These are phyloP conservation scores for Saturnispora zaruensis DNA, from an alignment of 805 yeast genomes.

Conservation along the genomic window DNA sequence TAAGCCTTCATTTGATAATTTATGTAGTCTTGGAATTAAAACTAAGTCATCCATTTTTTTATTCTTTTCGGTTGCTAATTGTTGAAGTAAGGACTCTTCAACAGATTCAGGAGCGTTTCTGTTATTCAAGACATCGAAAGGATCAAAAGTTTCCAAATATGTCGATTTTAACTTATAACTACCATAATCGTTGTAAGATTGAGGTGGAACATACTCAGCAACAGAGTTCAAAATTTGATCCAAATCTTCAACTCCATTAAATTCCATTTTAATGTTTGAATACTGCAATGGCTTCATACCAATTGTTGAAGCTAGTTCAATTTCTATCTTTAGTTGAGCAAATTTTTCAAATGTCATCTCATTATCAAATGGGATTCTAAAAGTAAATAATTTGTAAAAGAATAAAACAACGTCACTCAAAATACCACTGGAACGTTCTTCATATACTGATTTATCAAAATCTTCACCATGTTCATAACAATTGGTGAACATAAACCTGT, in stretches of 20 bases:
- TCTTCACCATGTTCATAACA: constrained; percentile 14
- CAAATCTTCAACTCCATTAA: constrained; percentile 29
- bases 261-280: constrained; percentile 33
- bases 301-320: constrained; percentile 41
- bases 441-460: constrained; percentile 34
- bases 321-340: constrained; percentile 24
- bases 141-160: constrained; percentile 44
- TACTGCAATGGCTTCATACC: constrained; percentile 47
- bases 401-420: constrained; percentile 35
- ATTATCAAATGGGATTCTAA: constrained; percentile 23
- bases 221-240: constrained; percentile 49
- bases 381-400: constrained; percentile 36
- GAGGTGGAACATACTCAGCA: constrained; percentile 54
- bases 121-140: constrained; percentile 41
- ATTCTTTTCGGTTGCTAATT: constrained; percentile 32
- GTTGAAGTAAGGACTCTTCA: constrained; percentile 37
- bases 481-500: constrained; percentile 47
- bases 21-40: constrained; percentile 37
- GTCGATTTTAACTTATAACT: constrained; percentile 48
- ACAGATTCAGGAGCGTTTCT: constrained; percentile 44
- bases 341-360: constrained; percentile 12
- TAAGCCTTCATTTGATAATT: constrained; percentile 22
- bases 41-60: constrained; percentile 35
- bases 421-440: constrained; percentile 40
- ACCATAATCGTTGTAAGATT: constrained; percentile 60